Evolutionary conservation across 176 grass and related monocot genomes (phyloP).

Genomic region (Neostapfia colusana): DNA sequence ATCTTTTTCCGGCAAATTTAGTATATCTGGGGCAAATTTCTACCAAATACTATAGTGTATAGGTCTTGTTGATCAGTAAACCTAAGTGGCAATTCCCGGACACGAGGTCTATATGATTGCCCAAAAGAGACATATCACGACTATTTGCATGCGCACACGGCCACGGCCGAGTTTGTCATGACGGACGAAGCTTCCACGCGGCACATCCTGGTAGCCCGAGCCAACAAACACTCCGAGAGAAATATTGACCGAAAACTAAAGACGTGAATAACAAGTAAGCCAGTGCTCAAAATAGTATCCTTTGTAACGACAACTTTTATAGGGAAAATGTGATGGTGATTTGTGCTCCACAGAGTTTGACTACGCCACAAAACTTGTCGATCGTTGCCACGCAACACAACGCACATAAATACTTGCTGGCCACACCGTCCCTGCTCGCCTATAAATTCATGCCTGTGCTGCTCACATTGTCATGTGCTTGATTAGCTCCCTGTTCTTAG

Average conservation of each 20-base stretch:
- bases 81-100: no score
- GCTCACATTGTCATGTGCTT: no score
- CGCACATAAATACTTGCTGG: no score
- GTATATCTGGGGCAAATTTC: no score
- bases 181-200: slow-evolving; percentile 17
- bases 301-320: no score
- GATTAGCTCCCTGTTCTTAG: neutral
- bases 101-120: no score
- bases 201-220: neutral
- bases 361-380: neutral
- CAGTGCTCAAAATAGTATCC: no score
- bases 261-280: neutral
- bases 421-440: neutral
- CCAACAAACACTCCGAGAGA: neutral
- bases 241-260: neutral
- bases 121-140: neutral
- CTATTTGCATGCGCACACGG: neutral
- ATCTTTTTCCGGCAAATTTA: no score
- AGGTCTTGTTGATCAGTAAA: no score
- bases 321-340: neutral
- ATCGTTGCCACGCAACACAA: neutral
- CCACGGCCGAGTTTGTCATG: neutral
- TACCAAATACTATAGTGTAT: no score
- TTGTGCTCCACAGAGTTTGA: neutral
- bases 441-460: neutral